A percentile compares a stretch with the other conserved stretches of the same genome.
Conservation (phyloP, 371 early-diverging fungal genomes). For the Lichtheimia ornata region DNA sequence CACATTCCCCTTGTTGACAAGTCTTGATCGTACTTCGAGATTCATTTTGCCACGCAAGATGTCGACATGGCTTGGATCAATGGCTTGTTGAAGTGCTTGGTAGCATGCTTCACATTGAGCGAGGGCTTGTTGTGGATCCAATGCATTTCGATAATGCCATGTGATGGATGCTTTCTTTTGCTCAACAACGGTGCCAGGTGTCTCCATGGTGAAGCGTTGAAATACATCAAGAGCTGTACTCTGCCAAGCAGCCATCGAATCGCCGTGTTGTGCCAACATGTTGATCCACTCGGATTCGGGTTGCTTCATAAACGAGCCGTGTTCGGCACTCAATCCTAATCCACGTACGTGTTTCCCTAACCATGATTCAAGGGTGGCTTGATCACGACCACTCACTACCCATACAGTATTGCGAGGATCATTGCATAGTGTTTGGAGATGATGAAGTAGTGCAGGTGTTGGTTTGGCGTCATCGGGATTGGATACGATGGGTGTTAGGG, state of each 20-base stretch:
- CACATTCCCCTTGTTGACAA: slow-evolving; percentile 91
- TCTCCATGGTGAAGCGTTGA: slow-evolving; percentile 84
- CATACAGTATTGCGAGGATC: slow-evolving; percentile 86
- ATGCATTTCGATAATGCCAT: slow-evolving; percentile 90
- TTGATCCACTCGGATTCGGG: slow-evolving; percentile 81
- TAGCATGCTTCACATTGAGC: slow-evolving; percentile 80
- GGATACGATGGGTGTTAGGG: slow-evolving; percentile 78
- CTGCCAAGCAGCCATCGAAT: slow-evolving; percentile 79
- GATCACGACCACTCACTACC: slow-evolving; percentile 88
- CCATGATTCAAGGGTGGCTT: slow-evolving; percentile 60
- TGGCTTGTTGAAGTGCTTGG: slow-evolving; percentile 52
- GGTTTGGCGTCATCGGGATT: slow-evolving; percentile 76
- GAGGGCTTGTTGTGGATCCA: slow-evolving; percentile 37
- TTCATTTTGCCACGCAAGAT: slow-evolving; percentile 96
- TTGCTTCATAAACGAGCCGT: slow-evolving; percentile 86
- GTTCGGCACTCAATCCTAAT: slow-evolving; percentile 69
- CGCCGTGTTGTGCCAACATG: slow-evolving; percentile 79
- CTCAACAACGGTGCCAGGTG: slow-evolving; percentile 91
- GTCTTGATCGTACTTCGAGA: slow-evolving; percentile 85
- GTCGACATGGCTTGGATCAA: slow-evolving; percentile 77
- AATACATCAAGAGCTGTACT: slow-evolving; percentile 86
- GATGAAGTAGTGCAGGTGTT: slow-evolving; percentile 61
- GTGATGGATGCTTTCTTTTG: slow-evolving; percentile 83
- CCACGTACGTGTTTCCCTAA: slow-evolving; percentile 70
- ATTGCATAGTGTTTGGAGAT: slow-evolving; percentile 61